Evolutionary conservation across 306 rosid genomes (phyloP).

Genomic region (Sindora glabra): DNA sequence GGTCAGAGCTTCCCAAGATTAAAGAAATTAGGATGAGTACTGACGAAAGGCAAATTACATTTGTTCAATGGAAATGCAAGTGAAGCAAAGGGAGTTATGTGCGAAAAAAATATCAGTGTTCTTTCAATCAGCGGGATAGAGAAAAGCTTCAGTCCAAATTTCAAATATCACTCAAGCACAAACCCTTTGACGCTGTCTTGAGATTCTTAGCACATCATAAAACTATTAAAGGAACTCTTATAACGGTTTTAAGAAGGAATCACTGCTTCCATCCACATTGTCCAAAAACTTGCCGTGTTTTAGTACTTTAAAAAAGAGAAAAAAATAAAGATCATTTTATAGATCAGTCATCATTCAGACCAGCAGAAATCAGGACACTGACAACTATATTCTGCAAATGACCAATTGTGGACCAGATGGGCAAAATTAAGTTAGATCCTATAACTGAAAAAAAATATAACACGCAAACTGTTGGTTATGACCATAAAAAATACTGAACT

Average conservation of each 20-base stretch:
- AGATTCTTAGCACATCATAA: neutral
- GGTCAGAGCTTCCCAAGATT: too few species aligned
- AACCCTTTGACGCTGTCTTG: neutral
- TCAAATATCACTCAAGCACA: neutral
- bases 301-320: neutral
- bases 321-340: neutral
- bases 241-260: neutral
- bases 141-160: too few species aligned
- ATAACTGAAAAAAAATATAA: too few species aligned
- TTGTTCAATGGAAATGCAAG: too few species aligned
- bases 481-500: too few species aligned
- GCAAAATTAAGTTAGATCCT: neutral
- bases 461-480: too few species aligned
- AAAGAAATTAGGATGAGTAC: too few species aligned
- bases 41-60: too few species aligned
- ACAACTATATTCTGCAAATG: neutral
- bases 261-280: neutral
- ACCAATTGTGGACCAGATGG: neutral
- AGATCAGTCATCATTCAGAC: slow-evolving; percentile 1
- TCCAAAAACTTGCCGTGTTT: slow-evolving; percentile 1
- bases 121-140: too few species aligned
- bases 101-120: too few species aligned
- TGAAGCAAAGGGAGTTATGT: too few species aligned
- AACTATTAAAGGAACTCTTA: neutral
- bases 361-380: neutral